phyloP scores from a whole-genome alignment of 768 basidiomycete species.

The Auricularia cornea region DNA sequence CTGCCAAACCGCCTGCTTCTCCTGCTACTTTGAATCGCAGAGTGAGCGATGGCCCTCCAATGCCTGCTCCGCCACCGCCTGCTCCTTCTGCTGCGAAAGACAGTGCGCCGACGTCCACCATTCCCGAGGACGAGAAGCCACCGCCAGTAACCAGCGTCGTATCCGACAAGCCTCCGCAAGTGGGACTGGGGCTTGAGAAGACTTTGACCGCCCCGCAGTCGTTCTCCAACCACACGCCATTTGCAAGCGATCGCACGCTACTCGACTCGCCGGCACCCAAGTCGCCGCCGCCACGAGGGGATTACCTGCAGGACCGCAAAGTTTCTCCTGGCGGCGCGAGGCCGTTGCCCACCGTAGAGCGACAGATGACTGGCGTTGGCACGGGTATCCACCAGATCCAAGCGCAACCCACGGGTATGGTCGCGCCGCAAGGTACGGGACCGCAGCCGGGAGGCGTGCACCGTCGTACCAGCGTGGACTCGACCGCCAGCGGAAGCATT shows the following conservation, averaged over 20 bases:
- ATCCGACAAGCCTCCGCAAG: no score
- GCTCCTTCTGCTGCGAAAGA: not conserved
- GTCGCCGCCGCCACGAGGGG: not conserved
- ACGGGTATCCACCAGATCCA: not conserved
- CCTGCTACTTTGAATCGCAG: not conserved
- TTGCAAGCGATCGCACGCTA: not conserved
- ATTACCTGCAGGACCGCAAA: not conserved
- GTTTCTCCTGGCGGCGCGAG: not conserved
- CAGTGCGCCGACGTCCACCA: not conserved
- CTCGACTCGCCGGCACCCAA: not conserved
- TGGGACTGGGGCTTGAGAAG: no score
- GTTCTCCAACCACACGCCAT: not conserved
- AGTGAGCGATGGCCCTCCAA: not conserved
- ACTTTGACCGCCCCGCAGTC: not conserved
- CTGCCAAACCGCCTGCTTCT: not conserved
- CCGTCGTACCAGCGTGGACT: conserved; percentile 32
- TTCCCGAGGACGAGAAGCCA: no score
- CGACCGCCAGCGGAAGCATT: conserved; percentile 46
- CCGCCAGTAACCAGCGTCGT: no score
- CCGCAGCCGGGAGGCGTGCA: not conserved
- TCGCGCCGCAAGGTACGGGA: not conserved
- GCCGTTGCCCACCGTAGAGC: not conserved
- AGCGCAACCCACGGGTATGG: not conserved
- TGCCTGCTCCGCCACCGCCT: not conserved
- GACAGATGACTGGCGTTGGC: not conserved